Evolutionary conservation across 441 rosid species (phyloP).

Genomic region (Gossypium laxum): DNA sequence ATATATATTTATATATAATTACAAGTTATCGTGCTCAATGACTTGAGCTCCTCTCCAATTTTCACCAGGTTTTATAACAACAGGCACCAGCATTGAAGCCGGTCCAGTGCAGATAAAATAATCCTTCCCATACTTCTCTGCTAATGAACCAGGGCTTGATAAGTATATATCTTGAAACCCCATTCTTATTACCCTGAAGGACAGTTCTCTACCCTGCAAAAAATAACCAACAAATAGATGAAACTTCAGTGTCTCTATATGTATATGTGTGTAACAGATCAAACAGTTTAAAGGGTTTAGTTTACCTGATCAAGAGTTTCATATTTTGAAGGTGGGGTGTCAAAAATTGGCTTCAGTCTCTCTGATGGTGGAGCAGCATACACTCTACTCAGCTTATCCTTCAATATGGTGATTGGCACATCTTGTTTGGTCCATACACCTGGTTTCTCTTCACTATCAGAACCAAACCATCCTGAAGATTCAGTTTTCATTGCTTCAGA

Average conservation of each 20-base stretch:
- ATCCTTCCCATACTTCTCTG: conserved; percentile 54
- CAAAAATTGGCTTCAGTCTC: conserved; percentile 56
- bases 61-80: conserved; percentile 48
- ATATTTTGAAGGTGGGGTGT: conserved; percentile 73
- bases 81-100: conserved; percentile 62
- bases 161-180: conserved; percentile 73
- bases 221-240: background rate
- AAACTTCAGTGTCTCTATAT: background rate
- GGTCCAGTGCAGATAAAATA: conserved; percentile 80
- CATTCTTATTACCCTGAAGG: conserved; percentile 66
- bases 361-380: conserved; percentile 73
- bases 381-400: conserved; percentile 62
- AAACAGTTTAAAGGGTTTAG: background rate
- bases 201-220: conserved; percentile 64
- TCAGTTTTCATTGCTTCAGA: conserved; percentile 72
- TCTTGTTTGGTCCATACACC: conserved; percentile 69
- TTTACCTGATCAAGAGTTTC: conserved; percentile 88
- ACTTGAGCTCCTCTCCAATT: conserved; percentile 81
- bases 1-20: background rate
- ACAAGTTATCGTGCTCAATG: conserved; percentile 85
- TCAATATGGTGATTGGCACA: conserved; percentile 45
- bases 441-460: conserved; percentile 50
- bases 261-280: background rate
- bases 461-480: conserved; percentile 55
- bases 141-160: conserved; percentile 56